A percentile compares a stretch with the other conserved stretches of the same genome.
Evolutionary conservation across 305 asterid genomes (phyloP).

Genomic region (Solanum chacoense): DNA sequence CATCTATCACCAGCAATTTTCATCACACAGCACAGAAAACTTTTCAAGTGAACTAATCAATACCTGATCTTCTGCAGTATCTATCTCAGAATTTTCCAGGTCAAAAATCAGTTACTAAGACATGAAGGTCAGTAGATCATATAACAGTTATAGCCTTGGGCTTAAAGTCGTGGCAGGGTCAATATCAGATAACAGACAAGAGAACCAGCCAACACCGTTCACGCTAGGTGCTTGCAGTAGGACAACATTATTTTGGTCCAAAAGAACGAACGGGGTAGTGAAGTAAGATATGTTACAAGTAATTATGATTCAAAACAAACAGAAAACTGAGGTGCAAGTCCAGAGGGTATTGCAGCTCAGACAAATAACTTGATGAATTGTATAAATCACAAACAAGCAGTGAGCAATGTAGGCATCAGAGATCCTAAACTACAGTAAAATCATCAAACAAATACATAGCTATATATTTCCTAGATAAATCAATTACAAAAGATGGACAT

Average conservation of each 20-base stretch:
- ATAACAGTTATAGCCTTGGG: background rate
- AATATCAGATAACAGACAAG: background rate
- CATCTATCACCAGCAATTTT: background rate
- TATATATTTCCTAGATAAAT: background rate
- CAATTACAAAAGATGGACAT: background rate
- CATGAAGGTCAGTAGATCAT: background rate
- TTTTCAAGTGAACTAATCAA: background rate
- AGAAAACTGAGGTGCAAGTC: background rate
- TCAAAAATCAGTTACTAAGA: background rate
- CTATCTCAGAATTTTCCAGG: background rate
- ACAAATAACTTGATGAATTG: background rate
- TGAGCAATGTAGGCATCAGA: background rate
- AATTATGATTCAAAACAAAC: background rate
- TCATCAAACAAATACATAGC: background rate
- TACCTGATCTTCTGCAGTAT: background rate
- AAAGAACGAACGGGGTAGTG: background rate
- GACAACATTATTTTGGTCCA: background rate
- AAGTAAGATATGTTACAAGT: background rate
- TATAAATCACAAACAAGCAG: background rate
- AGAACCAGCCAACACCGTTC: background rate
- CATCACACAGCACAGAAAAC: background rate
- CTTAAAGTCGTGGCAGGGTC: background rate
- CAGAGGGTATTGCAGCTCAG: background rate
- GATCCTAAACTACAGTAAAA: background rate
- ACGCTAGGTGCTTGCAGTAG: background rate